Evolutionary conservation across 1,139 yeast species (phyloP).

Genomic region (Wickerhamomyces sp.): DNA sequence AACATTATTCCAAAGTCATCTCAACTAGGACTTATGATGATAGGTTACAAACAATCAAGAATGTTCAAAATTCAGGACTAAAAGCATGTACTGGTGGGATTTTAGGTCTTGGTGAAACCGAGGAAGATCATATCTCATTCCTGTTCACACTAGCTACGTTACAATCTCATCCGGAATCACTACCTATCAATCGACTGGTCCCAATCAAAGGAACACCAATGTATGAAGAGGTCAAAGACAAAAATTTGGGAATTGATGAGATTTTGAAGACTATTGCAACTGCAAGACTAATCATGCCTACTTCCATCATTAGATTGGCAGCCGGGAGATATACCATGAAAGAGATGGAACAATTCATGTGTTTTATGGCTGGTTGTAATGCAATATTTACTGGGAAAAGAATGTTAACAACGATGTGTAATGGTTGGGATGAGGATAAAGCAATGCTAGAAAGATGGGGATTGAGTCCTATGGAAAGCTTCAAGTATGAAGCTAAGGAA

Average conservation of each 20-base stretch:
- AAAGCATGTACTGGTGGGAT: conserved; percentile 80
- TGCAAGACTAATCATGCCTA: conserved; percentile 72
- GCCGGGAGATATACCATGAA: conserved; percentile 83
- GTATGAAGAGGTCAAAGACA: conserved; percentile 47
- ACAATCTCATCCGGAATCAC: conserved; percentile 69
- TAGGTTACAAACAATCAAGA: conserved; percentile 57
- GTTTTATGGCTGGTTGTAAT: conserved; percentile 76
- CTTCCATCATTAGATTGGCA: conserved; percentile 64
- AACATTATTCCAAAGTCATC: conserved; percentile 68
- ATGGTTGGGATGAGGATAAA: conserved; percentile 81
- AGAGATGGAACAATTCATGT: conserved; percentile 68
- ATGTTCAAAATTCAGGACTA: conserved; percentile 62
- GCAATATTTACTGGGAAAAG: conserved; percentile 79
- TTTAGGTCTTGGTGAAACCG: conserved; percentile 71
- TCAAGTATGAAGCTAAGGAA: conserved; percentile 21
- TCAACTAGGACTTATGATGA: conserved; percentile 70
- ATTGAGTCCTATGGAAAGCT: conserved; percentile 60
- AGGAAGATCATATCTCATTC: conserved; percentile 66
- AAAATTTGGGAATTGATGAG: conserved; percentile 51
- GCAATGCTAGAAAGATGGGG: conserved; percentile 70
- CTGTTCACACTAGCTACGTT: conserved; percentile 62
- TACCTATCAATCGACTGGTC: conserved; percentile 77
- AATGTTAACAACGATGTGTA: conserved; percentile 80
- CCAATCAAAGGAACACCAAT: conserved; percentile 78
- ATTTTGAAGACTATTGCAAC: conserved; percentile 69